Percentiles rank a stretch among this genome's conserved stretches.
Evolutionary conservation across 2,329 filamentous ascomycete genomes (phyloP).

Genomic region (Sclerotinia glacialis): DNA sequence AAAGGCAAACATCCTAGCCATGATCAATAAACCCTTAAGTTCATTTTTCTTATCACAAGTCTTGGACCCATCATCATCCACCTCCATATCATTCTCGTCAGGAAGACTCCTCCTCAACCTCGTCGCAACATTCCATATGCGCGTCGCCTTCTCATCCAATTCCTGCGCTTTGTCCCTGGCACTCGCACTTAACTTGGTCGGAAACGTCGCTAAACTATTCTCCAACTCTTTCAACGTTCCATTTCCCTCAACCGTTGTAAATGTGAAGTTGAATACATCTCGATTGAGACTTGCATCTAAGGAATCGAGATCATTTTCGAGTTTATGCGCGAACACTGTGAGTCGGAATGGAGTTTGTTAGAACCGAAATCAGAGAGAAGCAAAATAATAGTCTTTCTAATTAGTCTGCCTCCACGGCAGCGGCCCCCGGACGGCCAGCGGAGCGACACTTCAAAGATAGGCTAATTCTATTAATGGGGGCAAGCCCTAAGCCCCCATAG

Average conservation of each 20-base stretch:
- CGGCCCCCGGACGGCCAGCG: neutral
- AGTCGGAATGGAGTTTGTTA: neutral
- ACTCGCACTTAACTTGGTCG: constrained; percentile 37
- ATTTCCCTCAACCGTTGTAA: constrained; percentile 1
- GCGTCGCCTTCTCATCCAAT: constrained; percentile 55
- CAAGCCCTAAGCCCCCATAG: neutral
- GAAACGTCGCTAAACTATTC: constrained; percentile 41
- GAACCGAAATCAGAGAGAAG: neutral
- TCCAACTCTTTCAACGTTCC: constrained; percentile 37
- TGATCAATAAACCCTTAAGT: constrained; percentile 30
- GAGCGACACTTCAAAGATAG: neutral
- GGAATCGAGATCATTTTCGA: constrained; percentile 9
- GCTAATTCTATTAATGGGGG: neutral
- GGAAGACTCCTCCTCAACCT: constrained; percentile 43
- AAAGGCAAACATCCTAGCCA: constrained; percentile 59
- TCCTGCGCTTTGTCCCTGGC: constrained; percentile 40
- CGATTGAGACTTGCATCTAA: neutral
- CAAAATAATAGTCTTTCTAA: constrained; percentile 27
- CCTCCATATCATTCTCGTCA: constrained; percentile 28
- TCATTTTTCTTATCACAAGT: neutral
- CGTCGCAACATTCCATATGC: constrained; percentile 66
- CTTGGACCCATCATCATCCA: constrained; percentile 11
- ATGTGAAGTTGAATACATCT: constrained; percentile 1
- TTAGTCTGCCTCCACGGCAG: neutral
- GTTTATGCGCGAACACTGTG: constrained; percentile 4